Base-by-base conservation (phyloP, 2,329 filamentous ascomycete genomes). In the Claviceps sp. region DNA sequence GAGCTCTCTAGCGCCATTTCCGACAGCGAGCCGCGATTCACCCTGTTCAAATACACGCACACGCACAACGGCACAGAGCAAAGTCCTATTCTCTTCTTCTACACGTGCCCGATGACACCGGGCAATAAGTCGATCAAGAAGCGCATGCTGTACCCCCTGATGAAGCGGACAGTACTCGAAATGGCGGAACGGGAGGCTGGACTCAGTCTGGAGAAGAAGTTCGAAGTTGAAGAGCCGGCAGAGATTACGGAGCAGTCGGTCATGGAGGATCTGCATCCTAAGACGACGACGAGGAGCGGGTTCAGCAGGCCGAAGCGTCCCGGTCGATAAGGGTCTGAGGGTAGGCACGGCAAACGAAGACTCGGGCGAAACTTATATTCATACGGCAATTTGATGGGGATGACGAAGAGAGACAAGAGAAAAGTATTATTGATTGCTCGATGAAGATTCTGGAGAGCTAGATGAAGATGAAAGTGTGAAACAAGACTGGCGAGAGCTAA, bases 271-370 rank as follows among this genome's bases (percentile, higher is more conserved):
- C 72, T 89, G 60, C 82, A 85, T 58, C 82, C 82, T 45, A 79
- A 80, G 66, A 75, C 75, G 42, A 78, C 84, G 63, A 71, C 74
- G 46, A 83, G 83, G 66, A 77, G 80, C 64, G 80, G 75, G 0
- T 93, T 93, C 67, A 82, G 79, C 61, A 78, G 86, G 64, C 87
- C 87, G 29, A 90, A 88, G 79, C 78, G 86, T 61, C 87, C 87
- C 5, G 87, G 87, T 39, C 74, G 83, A 71, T 79, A 57, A 62
- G 58, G 46, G n/a, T n/a, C 1, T 34, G 6, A 17, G n/a, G 5
- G n/a, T 22, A 5, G 8, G 8, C 49, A 6, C n/a, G 48, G 43
- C 29, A 11, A 34, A 22, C 9, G 20, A 20, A 49, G 29, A 14
- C 4, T 26, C 4, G 8, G 39, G 6, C 17, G 17, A 34, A 29